A percentile compares a stretch with the other conserved stretches of the same genome.
Conservation (phyloP, 2,329 filamentous ascomycete species). For the Sporothrix euskadiensis region DNA sequence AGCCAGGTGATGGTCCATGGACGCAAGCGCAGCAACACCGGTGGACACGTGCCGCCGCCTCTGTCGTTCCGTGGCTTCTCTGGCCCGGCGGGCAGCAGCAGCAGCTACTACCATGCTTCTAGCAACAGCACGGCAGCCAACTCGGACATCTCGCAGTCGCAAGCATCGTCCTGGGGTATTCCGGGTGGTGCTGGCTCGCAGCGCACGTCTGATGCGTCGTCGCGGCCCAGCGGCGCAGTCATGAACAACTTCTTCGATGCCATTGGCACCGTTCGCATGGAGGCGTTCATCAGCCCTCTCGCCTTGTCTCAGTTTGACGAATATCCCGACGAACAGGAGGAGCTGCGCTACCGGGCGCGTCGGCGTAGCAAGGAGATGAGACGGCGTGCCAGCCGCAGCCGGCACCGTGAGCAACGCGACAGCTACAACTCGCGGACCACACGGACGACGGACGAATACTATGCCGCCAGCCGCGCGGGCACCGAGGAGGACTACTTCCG, state of each 20-base stretch:
- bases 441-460: slow-evolving; percentile 51
- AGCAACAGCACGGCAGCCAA: slow-evolving; percentile 60
- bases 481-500: slow-evolving; percentile 58
- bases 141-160: slow-evolving; percentile 56
- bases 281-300: slow-evolving; percentile 81
- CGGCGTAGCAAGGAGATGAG: slow-evolving; percentile 58
- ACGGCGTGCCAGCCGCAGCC: slow-evolving; percentile 54
- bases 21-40: slow-evolving; percentile 87
- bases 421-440: slow-evolving; percentile 51
- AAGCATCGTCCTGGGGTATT: slow-evolving; percentile 47
- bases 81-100: slow-evolving; percentile 47
- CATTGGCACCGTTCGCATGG: slow-evolving; percentile 91
- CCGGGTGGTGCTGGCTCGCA: slow-evolving; percentile 40
- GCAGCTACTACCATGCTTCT: slow-evolving; percentile 47
- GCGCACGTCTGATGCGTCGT: slow-evolving; percentile 59
- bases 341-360: slow-evolving; percentile 50
- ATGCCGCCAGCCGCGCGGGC: slow-evolving; percentile 49
- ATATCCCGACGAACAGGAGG: slow-evolving; percentile 52
- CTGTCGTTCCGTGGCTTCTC: slow-evolving; percentile 80
- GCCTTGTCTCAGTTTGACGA: slow-evolving; percentile 49
- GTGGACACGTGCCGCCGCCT: slow-evolving; percentile 69
- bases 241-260: slow-evolving; percentile 74
- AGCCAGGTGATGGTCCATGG: slow-evolving; percentile 59
- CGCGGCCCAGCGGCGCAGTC: slow-evolving; percentile 43
- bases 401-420: slow-evolving; percentile 55